A percentile compares a stretch with the other conserved stretches of the same genome.
These are phyloP conservation scores for Lasiodiplodia citricola DNA, from an alignment of 2,329 filamentous ascomycete genomes.

Conservation along the genomic window DNA sequence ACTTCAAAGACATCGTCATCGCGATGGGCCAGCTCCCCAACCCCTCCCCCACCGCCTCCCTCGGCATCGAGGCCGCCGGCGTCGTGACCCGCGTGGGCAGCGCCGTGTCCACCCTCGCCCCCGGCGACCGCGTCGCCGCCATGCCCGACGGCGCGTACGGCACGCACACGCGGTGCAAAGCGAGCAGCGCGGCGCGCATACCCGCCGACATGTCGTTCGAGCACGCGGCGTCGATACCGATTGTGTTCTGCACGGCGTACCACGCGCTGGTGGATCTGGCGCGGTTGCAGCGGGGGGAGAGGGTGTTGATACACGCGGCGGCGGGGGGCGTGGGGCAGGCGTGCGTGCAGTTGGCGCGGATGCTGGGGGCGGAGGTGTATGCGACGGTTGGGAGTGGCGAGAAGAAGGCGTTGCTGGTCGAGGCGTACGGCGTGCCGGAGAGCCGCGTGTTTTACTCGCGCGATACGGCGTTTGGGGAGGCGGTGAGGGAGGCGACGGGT, in stretches of 20 bases:
- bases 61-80: slow-evolving; percentile 32
- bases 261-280: slow-evolving; percentile 31
- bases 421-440: slow-evolving; percentile 35
- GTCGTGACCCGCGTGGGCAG: slow-evolving; percentile 29
- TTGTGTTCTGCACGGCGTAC: slow-evolving; percentile 31
- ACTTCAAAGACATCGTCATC: slow-evolving; percentile 29
- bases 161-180: slow-evolving; percentile 10
- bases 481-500: slow-evolving; percentile 34
- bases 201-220: slow-evolving; percentile 31
- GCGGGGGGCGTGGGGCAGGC: slow-evolving; percentile 40
- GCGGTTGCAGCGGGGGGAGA: slow-evolving; percentile 27
- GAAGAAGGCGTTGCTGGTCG: slow-evolving; percentile 35
- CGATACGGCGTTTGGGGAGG: slow-evolving; percentile 35
- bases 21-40: slow-evolving; percentile 31
- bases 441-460: slow-evolving; percentile 41
- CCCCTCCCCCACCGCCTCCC: slow-evolving; percentile 29
- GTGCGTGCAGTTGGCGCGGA: slow-evolving; percentile 34
- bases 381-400: slow-evolving; percentile 36
- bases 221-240: slow-evolving; percentile 33
- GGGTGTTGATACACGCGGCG: slow-evolving; percentile 41
- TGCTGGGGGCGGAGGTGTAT: slow-evolving; percentile 37
- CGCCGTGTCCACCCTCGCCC: slow-evolving; percentile 20
- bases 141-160: slow-evolving; percentile 26
- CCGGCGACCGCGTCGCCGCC: slow-evolving; percentile 29
- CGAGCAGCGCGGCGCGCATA: slow-evolving; percentile 11